phyloP scores from a whole-genome alignment of 2,329 filamentous ascomycete species.

The Phialocephala sp. region DNA sequence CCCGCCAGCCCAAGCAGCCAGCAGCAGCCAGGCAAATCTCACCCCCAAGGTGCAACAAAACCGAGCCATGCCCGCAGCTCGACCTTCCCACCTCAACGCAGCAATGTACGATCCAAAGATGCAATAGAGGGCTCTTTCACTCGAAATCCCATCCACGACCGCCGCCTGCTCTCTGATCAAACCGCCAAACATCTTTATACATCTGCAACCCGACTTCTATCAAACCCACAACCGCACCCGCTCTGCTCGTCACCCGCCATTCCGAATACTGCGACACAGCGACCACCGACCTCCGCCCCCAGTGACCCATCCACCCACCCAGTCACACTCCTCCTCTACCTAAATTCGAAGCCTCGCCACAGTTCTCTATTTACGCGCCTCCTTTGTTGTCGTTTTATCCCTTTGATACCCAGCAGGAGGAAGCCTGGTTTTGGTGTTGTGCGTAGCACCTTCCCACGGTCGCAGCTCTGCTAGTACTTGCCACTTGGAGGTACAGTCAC shows the following conservation, averaged over 20 bases:
- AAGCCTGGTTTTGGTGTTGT: conserved; percentile 24
- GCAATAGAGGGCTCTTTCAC: conserved; percentile 42
- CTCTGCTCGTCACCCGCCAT: conserved; percentile 18
- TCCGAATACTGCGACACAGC: conserved; percentile 33
- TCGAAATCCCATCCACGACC: conserved; percentile 36
- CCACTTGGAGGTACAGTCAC: conserved; percentile 33
- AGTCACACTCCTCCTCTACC: conserved; percentile 27
- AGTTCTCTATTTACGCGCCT: conserved; percentile 26
- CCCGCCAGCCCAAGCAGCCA: background rate
- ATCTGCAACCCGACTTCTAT: conserved; percentile 10
- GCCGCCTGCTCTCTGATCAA: conserved; percentile 16
- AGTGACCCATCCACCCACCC: conserved; percentile 28
- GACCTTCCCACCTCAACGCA: conserved; percentile 29
- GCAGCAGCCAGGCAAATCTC: background rate
- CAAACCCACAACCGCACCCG: conserved; percentile 11
- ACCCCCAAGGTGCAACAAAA: conserved; percentile 25
- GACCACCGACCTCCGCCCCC: conserved; percentile 25
- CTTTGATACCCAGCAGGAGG: conserved; percentile 36
- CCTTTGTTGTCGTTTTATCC: conserved; percentile 33
- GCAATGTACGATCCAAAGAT: conserved; percentile 41
- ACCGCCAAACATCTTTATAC: conserved; percentile 12
- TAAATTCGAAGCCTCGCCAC: conserved; percentile 27
- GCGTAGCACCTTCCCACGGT: conserved; percentile 23
- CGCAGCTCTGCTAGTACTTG: conserved; percentile 34
- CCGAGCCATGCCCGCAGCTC: conserved; percentile 32